Evolutionary conservation across 164 flowering plant species (phyloP).

Genomic region (Nelumbo lutea): DNA sequence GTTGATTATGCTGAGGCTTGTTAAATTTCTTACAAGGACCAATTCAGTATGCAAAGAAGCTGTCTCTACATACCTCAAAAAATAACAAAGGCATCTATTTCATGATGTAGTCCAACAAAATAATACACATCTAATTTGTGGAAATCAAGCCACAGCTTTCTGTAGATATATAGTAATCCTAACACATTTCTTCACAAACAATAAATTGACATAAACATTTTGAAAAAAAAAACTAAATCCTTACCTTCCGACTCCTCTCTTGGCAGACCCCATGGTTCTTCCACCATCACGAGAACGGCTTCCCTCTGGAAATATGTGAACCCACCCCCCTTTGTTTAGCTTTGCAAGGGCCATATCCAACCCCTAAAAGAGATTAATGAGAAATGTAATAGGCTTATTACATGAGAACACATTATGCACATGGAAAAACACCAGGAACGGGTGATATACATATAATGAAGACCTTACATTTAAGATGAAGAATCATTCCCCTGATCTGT

Average conservation of each 20-base stretch:
- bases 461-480: too few species aligned
- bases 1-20: too few species aligned
- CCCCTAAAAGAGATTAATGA: conserved; percentile 45
- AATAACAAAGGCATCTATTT: too few species aligned
- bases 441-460: too few species aligned
- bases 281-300: conserved; percentile 99
- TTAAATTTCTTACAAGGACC: too few species aligned
- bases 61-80: too few species aligned
- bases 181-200: not conserved
- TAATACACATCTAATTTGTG: not conserved
- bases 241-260: conserved; percentile 95
- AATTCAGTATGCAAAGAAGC: too few species aligned
- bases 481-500: too few species aligned
- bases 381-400: not conserved
- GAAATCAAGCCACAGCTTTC: too few species aligned
- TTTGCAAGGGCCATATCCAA: conserved; percentile 89
- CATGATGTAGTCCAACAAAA: not conserved
- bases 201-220: not conserved
- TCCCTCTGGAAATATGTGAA: conserved; percentile 98
- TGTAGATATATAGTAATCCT: not conserved
- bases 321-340: conserved; percentile 90
- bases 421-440: too few species aligned
- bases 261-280: conserved; percentile 68
- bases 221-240: not conserved
- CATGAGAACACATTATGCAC: too few species aligned